Base-by-base conservation (phyloP, 176 grass and related monocot genomes). In the Oryza longistaminata region DNA sequence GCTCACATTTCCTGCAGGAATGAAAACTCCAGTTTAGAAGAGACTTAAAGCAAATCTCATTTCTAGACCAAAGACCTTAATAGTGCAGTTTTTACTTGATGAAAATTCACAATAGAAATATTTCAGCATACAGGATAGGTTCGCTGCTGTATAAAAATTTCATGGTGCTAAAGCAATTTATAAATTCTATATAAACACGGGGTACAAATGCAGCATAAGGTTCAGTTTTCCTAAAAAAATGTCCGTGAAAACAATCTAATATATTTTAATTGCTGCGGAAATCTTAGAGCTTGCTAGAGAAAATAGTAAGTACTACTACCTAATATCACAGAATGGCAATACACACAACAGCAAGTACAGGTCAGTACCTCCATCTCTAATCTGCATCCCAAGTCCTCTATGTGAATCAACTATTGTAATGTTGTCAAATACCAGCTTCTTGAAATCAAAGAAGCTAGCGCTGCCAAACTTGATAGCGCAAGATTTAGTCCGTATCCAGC, bases 401-500 rank as follows among this genome's bases (percentile, higher is more conserved):
- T 95, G 96, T 3, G 96, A 87, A 78, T 98, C 93, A 14, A 76
- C 89, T 78, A 98, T 93, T 9, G 91, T 89, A 43, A 98, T 98
- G 76, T 90, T 92, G 48, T 93, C 52, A 3, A 95, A 98, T 33
- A 85, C 25, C 62, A 98, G 52, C 26, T 49, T 74, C 13, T 78
- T 81, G 85, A 93, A 98, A 73, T 98, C 40, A 43, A 92, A 98
- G 82, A 0, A 33, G 50, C 96, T 98, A 1, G 77, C 77, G 17
- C 91, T 95, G 49, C 96, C 96, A 25, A 98, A 86, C 83, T 98
- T 98, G 82, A 98, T 93, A 17, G 93, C 96, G 17, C 80, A 90
- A 2, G 96, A 98, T 84, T 95, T 98, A 24, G 96, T 93, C 7
- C 89, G 87, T 35, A 98, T 93, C 96, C 96, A 95, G 45, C 91